These are phyloP conservation scores for Coniophora puteana DNA, from an alignment of 1,284 basidiomycete species.

Conservation along the genomic window DNA sequence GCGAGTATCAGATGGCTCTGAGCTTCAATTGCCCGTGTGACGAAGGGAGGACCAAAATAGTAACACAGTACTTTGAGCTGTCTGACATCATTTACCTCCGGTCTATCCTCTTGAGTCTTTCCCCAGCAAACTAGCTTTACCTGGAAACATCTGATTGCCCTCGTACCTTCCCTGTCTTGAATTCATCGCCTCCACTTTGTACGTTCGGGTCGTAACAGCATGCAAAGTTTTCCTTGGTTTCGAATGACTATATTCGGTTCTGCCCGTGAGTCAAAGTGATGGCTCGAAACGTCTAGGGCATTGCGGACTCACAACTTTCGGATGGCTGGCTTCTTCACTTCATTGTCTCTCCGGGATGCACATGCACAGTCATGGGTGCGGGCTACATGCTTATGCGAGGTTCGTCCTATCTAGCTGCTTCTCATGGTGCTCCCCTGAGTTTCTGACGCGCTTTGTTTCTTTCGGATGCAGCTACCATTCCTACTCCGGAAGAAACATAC, in stretches of 20 bases:
- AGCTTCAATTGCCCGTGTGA: no score
- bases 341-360: not conserved
- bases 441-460: slow-evolving; percentile 3
- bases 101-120: no score
- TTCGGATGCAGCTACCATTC: slow-evolving; percentile 47
- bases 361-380: slow-evolving; percentile 47
- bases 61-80: no score
- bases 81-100: no score
- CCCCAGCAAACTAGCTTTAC: no score
- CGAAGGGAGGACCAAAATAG: no score
- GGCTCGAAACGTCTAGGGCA: slow-evolving; percentile 9
- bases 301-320: not conserved
- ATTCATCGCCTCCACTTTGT: not conserved
- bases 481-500: slow-evolving; percentile 40
- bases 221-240: slow-evolving; percentile 52
- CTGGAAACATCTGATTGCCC: no score
- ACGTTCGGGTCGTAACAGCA: slow-evolving; percentile 5
- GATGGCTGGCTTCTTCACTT: slow-evolving; percentile 1
- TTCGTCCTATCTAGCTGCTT: slow-evolving; percentile 30
- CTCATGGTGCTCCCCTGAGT: not conserved
- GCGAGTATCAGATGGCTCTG: no score
- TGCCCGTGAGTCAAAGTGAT: slow-evolving; percentile 39
- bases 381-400: slow-evolving; percentile 67
- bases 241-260: slow-evolving; percentile 41
- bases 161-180: slow-evolving; percentile 6